These are phyloP conservation scores for Curvularia verruculosa DNA, from an alignment of 2,329 filamentous ascomycete genomes.

Conservation along the genomic window DNA sequence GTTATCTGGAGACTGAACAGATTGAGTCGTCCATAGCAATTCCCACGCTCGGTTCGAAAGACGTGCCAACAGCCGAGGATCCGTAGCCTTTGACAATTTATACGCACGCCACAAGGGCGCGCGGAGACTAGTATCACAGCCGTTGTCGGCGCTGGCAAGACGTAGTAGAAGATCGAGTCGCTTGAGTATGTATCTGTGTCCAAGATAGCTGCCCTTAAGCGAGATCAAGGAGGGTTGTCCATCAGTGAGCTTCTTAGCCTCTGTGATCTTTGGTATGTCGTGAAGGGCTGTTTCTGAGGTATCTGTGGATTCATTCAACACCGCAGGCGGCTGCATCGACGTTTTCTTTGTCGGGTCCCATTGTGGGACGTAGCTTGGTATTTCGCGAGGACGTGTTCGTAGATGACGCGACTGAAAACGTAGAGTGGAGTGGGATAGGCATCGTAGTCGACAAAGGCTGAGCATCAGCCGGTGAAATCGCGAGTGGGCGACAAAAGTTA, in stretches of 20 bases:
- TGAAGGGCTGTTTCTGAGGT: neutral
- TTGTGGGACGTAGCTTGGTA: conserved; percentile 29
- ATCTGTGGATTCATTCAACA: conserved; percentile 1
- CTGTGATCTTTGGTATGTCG: conserved; percentile 2
- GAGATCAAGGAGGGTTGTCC: conserved; percentile 4
- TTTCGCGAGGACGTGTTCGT: conserved; percentile 31
- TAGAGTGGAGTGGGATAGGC: conserved; percentile 26
- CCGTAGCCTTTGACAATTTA: conserved; percentile 23
- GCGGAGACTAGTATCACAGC: conserved; percentile 10
- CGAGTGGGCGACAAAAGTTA: neutral
- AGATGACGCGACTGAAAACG: conserved; percentile 28
- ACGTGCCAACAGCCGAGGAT: conserved; percentile 21
- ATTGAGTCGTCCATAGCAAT: conserved; percentile 41
- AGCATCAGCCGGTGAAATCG: conserved; percentile 31
- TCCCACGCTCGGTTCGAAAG: conserved; percentile 43
- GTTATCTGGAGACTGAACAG: conserved; percentile 17
- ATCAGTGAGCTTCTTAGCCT: conserved; percentile 21
- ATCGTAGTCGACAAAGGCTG: conserved; percentile 29
- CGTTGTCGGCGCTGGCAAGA: conserved; percentile 9
- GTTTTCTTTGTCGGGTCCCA: conserved; percentile 39
- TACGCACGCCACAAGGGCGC: conserved; percentile 43
- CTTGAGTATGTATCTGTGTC: conserved; percentile 4
- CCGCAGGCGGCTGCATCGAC: neutral
- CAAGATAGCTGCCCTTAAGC: neutral
- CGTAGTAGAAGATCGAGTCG: conserved; percentile 25